Conservation (phyloP, 495 filamentous ascomycete genomes). For the Melanomma pulvis-pyrius region DNA sequence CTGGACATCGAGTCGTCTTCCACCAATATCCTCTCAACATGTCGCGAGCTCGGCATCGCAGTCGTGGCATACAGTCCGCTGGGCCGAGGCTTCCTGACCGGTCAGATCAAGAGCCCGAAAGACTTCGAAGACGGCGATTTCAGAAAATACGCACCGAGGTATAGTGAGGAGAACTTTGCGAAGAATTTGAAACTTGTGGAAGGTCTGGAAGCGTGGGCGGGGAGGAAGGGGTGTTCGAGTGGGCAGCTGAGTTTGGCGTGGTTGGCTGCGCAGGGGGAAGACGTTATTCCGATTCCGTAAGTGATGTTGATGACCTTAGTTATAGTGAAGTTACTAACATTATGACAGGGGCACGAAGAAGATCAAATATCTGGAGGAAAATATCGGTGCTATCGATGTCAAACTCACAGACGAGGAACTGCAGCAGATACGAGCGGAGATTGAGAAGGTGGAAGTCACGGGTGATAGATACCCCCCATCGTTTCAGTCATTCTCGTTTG, state of each 20-base stretch:
- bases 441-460: constrained; percentile 39
- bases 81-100: constrained; percentile 62
- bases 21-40: constrained; percentile 55
- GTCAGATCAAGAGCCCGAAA: constrained; percentile 48
- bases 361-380: constrained; percentile 44
- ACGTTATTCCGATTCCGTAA: constrained; percentile 44
- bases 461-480: constrained; percentile 43
- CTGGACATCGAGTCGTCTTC: constrained; percentile 59
- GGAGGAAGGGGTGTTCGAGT: constrained; percentile 50
- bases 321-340: not conserved
- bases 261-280: constrained; percentile 58
- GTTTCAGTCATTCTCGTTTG: constrained; percentile 33
- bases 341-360: constrained; percentile 44
- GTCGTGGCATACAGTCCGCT: constrained; percentile 66
- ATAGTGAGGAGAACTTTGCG: constrained; percentile 56
- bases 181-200: constrained; percentile 60
- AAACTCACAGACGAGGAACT: constrained; percentile 43
- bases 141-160: constrained; percentile 50
- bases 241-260: constrained; percentile 61
- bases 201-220: constrained; percentile 51
- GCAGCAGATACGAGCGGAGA: constrained; percentile 41
- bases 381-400: constrained; percentile 41
- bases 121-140: constrained; percentile 55
- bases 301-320: not conserved
- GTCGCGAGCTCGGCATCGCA: constrained; percentile 64